phyloP scores from a whole-genome alignment of 2,329 filamentous ascomycete species.

The Leptographium galeiforme region DNA sequence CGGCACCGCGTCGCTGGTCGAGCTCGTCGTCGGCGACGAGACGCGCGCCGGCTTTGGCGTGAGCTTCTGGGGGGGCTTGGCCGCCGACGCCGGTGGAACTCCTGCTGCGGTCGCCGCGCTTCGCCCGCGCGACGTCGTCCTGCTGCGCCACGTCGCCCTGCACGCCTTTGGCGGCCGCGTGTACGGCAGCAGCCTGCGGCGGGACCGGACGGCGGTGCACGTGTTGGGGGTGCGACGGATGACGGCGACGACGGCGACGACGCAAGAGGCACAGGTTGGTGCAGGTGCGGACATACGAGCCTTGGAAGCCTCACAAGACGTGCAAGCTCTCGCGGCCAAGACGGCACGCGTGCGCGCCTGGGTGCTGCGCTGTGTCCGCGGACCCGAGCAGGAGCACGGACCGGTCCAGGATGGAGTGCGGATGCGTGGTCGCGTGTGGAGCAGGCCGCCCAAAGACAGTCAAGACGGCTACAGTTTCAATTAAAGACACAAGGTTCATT shows the following conservation, averaged over 20 bases:
- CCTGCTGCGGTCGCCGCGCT: slow-evolving; percentile 27
- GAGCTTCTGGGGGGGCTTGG: neutral
- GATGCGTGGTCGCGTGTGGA: slow-evolving; percentile 9
- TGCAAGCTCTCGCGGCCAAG: slow-evolving; percentile 44
- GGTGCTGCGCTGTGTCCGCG: slow-evolving; percentile 54
- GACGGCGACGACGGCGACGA: slow-evolving; percentile 25
- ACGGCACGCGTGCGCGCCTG: slow-evolving; percentile 58
- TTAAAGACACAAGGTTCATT: too few species aligned
- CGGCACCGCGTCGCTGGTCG: slow-evolving; percentile 50
- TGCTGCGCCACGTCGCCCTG: slow-evolving; percentile 69
- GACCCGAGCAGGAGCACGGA: neutral
- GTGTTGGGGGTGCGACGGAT: slow-evolving; percentile 36
- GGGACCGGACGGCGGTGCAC: slow-evolving; percentile 54
- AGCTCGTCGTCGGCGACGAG: slow-evolving; percentile 74
- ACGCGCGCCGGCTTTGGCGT: slow-evolving; percentile 47
- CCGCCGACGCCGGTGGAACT: slow-evolving; percentile 3
- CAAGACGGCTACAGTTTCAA: slow-evolving; percentile 6
- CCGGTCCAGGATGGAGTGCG: neutral
- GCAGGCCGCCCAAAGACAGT: slow-evolving; percentile 16
- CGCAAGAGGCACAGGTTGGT: neutral
- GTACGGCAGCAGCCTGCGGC: slow-evolving; percentile 70
- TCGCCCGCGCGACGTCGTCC: slow-evolving; percentile 60
- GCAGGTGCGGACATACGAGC: neutral
- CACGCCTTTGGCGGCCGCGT: slow-evolving; percentile 63
- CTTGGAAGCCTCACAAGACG: neutral